These are phyloP conservation scores for Phoma herbarum DNA, from an alignment of 2,329 filamentous ascomycete genomes.

Conservation along the genomic window DNA sequence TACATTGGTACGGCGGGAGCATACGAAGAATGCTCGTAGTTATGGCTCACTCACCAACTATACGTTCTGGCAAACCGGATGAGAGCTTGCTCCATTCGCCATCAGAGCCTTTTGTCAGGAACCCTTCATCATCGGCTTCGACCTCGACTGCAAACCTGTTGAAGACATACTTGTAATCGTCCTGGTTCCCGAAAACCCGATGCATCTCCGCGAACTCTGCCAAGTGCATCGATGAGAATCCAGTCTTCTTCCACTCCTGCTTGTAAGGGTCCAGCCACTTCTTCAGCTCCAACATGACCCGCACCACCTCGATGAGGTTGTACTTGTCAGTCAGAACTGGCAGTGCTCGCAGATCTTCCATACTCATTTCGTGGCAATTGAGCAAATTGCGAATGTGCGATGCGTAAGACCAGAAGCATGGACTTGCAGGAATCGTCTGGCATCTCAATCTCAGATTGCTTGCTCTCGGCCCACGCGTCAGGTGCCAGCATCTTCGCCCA, in stretches of 20 bases:
- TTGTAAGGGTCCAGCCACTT: not conserved
- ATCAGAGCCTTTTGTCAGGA: not conserved
- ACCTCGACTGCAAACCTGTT: not conserved
- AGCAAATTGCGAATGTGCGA: slow-evolving; percentile 8
- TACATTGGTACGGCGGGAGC: too few species aligned
- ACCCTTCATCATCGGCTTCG: not conserved
- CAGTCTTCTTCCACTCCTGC: not conserved
- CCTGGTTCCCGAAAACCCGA: not conserved
- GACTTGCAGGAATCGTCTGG: slow-evolving; percentile 12
- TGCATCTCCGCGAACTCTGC: not conserved
- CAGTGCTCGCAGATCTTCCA: not conserved
- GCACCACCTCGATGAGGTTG: not conserved
- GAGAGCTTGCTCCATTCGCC: not conserved
- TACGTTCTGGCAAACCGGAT: not conserved
- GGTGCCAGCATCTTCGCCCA: slow-evolving; percentile 17
- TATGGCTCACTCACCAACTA: not conserved
- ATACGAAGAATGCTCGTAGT: too few species aligned
- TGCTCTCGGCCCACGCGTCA: slow-evolving; percentile 13
- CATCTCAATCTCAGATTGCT: slow-evolving; percentile 6
- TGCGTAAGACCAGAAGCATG: slow-evolving; percentile 1
- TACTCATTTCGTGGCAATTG: not conserved
- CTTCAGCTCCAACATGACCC: not conserved
- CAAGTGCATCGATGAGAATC: not conserved
- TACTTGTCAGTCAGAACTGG: slow-evolving; percentile 9
- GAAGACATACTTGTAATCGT: not conserved